These are phyloP conservation scores for Debaryomycetaceae sp. DNA, from an alignment of 1,139 yeast genomes.

Conservation along the genomic window DNA sequence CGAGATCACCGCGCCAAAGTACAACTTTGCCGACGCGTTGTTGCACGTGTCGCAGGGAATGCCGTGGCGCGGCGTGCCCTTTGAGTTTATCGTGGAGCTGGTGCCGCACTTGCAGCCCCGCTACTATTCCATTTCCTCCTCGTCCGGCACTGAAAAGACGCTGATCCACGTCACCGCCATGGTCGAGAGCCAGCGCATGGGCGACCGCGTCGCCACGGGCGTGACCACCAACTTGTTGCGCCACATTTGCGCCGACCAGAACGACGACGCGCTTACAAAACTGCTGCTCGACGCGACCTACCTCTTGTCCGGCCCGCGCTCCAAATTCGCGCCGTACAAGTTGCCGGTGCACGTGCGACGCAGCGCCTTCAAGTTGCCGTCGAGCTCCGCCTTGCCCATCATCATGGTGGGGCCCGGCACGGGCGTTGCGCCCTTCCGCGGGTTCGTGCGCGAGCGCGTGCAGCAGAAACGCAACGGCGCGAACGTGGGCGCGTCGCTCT, in stretches of 20 bases:
- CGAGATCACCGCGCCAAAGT: constrained; percentile 48
- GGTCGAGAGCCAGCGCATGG: constrained; percentile 59
- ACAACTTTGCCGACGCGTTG: constrained; percentile 72
- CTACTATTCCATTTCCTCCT: constrained; percentile 92
- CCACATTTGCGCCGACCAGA: constrained; percentile 57
- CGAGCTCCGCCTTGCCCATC: constrained; percentile 72
- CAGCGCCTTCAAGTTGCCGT: constrained; percentile 90
- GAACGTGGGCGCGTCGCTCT: constrained; percentile 59
- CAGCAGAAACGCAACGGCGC: constrained; percentile 25
- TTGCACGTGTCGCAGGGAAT: constrained; percentile 47
- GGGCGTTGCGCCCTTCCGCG: constrained; percentile 97
- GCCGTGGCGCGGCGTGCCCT: constrained; percentile 71
- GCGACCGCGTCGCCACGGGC: constrained; percentile 51
- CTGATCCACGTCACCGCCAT: constrained; percentile 81
- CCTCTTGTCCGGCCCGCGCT: constrained; percentile 76
- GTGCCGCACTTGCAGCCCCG: constrained; percentile 83
- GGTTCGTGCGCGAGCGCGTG: constrained; percentile 76
- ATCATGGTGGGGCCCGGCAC: constrained; percentile 98
- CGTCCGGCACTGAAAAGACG: constrained; percentile 68
- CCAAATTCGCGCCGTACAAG: constrained; percentile 40
- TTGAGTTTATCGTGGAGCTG: constrained; percentile 73
- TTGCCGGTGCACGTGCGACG: constrained; percentile 90
- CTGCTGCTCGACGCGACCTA: constrained; percentile 32
- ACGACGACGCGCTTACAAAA: constrained; percentile 35
- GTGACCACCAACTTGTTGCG: constrained; percentile 85